Base-by-base conservation (phyloP, 805 yeast genomes). In the Candida nitratophila region DNA sequence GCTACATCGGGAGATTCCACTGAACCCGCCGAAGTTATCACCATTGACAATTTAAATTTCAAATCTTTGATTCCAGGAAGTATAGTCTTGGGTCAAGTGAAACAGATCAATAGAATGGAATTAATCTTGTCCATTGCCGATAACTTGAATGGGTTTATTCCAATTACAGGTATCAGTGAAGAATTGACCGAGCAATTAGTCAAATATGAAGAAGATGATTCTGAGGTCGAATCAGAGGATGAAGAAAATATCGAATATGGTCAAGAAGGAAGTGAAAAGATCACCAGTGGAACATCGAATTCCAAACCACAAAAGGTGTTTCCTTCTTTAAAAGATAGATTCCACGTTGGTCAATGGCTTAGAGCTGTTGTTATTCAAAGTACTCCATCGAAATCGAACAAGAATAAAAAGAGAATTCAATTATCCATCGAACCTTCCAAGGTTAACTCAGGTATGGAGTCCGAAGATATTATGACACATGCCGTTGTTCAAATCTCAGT, bases 331-430 rank as follows among this genome's bases (percentile, higher is more conserved):
- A 59, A 65, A 1, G 57, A 69, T 2, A 59, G 76, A 41, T 88
- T 90, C 65, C 60, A 63, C 31, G 53, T 78, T 33, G 98, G 98
- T 10, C 91, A 86, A 61, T 91, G 93, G 88, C 66, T 93, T 36
- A 77, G 93, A 52, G 96, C 95, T 27, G 64, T 72, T 37, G 90
- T 90, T n/a, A 74, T 77, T 9, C 77, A 77, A 36, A 63, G 70
- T n/a, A 54, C 59, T 14, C 67, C 68, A 45, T 40, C 44, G 10
- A 43, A 64, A 40, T 56, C 65, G 39, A 65, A 67, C 40, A 65
- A 63, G 16, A 44, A 53, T 12, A 77, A 76, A 59, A 85, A 80
- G 61, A 77, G 82, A 60, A 75, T 90, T 36, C 81, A 79, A 49
- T 68, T 90, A 33, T 71, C 86, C 10, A 70, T 86, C 37, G 93